Evolutionary conservation across 208 protist genomes (phyloP).

Genomic region (Kentomonas sorsogonicus): DNA sequence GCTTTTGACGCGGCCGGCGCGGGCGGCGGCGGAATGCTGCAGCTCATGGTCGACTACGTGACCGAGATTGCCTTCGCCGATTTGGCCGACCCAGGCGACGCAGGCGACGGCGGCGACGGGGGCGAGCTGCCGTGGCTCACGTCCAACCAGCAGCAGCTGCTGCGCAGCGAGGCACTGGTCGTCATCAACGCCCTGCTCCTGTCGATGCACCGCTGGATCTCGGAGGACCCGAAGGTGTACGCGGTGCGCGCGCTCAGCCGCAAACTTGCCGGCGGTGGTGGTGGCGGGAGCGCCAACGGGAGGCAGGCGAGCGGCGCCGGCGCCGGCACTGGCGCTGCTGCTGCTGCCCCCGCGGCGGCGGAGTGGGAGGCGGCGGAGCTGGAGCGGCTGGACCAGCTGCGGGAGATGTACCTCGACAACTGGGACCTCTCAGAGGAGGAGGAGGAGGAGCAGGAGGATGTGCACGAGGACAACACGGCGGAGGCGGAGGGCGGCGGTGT

Average conservation of each 20-base stretch:
- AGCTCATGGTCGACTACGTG: conserved; percentile 71
- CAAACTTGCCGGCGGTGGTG: not conserved
- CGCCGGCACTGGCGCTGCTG: not conserved
- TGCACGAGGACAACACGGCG: not conserved
- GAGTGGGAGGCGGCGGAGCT: conserved; percentile 20
- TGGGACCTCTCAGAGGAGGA: conserved; percentile 20
- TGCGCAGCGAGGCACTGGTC: conserved; percentile 65
- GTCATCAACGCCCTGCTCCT: conserved; percentile 49
- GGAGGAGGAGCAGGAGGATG: conserved; percentile 5
- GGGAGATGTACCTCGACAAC: conserved; percentile 36
- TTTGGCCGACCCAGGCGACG: conserved; percentile 4
- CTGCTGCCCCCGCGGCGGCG: conserved; percentile 4
- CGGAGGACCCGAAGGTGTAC: conserved; percentile 69
- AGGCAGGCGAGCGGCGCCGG: not conserved
- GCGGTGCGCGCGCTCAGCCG: conserved; percentile 16
- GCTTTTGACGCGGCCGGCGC: conserved; percentile 52
- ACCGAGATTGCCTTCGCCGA: conserved; percentile 54
- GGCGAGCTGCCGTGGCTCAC: conserved; percentile 63
- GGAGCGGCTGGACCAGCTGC: no score
- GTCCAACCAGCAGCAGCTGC: conserved; percentile 68
- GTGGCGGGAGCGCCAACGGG: conserved; percentile 9
- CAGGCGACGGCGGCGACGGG: not conserved
- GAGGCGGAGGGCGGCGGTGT: not conserved
- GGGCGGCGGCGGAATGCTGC: conserved; percentile 57
- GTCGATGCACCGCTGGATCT: conserved; percentile 69